A percentile compares a stretch with the other conserved stretches of the same genome.
Conservation (phyloP, 1,284 basidiomycete species). For the Ganoderma leucocontextum region DNA sequence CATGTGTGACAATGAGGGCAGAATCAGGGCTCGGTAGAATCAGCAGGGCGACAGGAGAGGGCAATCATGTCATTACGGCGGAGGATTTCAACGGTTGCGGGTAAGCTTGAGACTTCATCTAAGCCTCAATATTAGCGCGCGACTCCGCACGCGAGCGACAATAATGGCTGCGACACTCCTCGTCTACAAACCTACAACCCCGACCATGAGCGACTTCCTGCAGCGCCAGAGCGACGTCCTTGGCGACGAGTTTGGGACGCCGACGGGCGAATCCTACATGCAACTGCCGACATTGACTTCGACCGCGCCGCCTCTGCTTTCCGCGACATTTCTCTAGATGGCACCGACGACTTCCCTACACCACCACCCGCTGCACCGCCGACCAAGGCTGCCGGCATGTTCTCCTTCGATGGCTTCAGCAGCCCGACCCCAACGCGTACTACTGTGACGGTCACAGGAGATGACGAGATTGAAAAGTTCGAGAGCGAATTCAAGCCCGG, state of each 20-base stretch:
- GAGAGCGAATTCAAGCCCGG: conserved; percentile 93
- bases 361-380: conserved; percentile 42
- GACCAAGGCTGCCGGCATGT: conserved; percentile 47
- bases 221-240: conserved; percentile 46
- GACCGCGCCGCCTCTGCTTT: conserved; percentile 84
- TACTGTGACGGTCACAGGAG: conserved; percentile 83
- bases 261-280: conserved; percentile 38
- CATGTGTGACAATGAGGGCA: too few relatives aligned
- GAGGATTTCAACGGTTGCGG: too few relatives aligned
- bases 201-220: conserved; percentile 44
- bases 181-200: conserved; percentile 1
- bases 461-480: conserved; percentile 91
- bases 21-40: too few relatives aligned
- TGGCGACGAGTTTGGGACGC: conserved; percentile 44
- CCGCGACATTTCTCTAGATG: conserved; percentile 84
- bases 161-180: background rate
- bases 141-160: conserved; percentile 7
- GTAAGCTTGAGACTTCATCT: too few relatives aligned
- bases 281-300: conserved; percentile 69
- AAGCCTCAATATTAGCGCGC: too few relatives aligned
- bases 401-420: conserved; percentile 74
- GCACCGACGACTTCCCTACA: conserved; percentile 60
- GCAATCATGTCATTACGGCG: too few relatives aligned
- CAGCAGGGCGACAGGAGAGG: too few relatives aligned
- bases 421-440: conserved; percentile 51